A percentile compares a stretch with the other conserved stretches of the same genome.
Conservation (phyloP, 805 yeast species). For the Yarrowia divulgata region DNA sequence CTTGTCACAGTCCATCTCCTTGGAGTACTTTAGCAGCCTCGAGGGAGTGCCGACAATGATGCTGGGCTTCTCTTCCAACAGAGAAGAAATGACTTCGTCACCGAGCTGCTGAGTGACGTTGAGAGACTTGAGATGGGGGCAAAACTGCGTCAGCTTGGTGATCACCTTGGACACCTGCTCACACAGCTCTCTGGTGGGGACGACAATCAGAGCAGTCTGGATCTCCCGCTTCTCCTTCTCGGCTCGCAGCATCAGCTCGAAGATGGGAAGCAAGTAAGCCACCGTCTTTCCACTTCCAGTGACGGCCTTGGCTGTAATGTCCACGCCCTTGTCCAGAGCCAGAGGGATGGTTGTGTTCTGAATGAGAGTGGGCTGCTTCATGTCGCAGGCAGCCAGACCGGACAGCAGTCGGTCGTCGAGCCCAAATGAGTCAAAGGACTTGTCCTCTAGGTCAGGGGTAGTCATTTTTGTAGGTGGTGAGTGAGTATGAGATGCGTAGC, state of each 20-base stretch:
- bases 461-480: slow-evolving; percentile 10
- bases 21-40: slow-evolving; percentile 62
- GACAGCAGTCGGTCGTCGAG: slow-evolving; percentile 84
- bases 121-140: slow-evolving; percentile 67
- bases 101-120: slow-evolving; percentile 73
- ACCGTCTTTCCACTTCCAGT: slow-evolving; percentile 97
- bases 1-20: slow-evolving; percentile 59
- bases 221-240: slow-evolving; percentile 43
- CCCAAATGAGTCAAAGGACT: slow-evolving; percentile 71
- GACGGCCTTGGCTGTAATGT: slow-evolving; percentile 89
- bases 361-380: slow-evolving; percentile 84
- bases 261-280: slow-evolving; percentile 85
- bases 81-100: slow-evolving; percentile 72
- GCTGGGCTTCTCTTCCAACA: slow-evolving; percentile 78
- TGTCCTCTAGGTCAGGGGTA: slow-evolving; percentile 19
- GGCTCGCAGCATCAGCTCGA: slow-evolving; percentile 70
- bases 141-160: slow-evolving; percentile 70
- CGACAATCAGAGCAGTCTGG: slow-evolving; percentile 66
- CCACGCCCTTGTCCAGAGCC: slow-evolving; percentile 88
- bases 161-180: slow-evolving; percentile 80
- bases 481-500: slow-evolving; percentile 10
- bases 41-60: slow-evolving; percentile 89
- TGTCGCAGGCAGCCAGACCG: slow-evolving; percentile 82
- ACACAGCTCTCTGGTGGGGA: slow-evolving; percentile 92
- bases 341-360: slow-evolving; percentile 92